phyloP scores from a whole-genome alignment of 768 basidiomycete species.

The Lyophyllum atratum region DNA sequence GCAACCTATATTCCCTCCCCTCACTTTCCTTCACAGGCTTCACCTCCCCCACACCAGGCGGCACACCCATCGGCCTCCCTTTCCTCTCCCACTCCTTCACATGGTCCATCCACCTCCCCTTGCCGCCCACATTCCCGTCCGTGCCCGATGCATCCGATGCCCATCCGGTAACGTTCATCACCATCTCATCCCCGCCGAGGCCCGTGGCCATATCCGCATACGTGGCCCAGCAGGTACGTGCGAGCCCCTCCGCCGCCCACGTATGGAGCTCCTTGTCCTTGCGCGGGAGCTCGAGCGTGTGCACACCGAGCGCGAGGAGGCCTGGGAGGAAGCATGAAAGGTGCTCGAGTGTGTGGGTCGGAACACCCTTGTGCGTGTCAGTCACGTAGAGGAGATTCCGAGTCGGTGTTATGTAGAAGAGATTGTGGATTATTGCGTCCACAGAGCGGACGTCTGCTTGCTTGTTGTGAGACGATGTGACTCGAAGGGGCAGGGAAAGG shows the following conservation, averaged over 20 bases:
- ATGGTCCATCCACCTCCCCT: constrained; percentile 40
- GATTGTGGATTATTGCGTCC: constrained; percentile 50
- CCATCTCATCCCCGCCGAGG: constrained; percentile 59
- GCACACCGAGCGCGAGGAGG: constrained; percentile 58
- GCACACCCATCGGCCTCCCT: constrained; percentile 32
- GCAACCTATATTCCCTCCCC: constrained; percentile 40
- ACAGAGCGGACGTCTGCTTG: constrained; percentile 46
- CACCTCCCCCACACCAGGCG: constrained; percentile 34
- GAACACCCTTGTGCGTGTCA: constrained; percentile 35
- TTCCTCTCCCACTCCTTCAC: constrained; percentile 44
- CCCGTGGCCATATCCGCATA: constrained; percentile 69
- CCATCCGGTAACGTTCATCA: constrained; percentile 30
- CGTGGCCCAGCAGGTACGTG: constrained; percentile 60
- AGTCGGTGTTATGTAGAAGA: constrained; percentile 53
- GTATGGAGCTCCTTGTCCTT: constrained; percentile 45
- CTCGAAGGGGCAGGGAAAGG: constrained; percentile 30
- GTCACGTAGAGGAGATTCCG: constrained; percentile 62
- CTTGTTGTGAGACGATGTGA: constrained; percentile 26
- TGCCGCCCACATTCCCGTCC: constrained; percentile 1
- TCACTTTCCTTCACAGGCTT: constrained; percentile 15
- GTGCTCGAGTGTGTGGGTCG: constrained; percentile 56
- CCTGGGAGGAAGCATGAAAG: constrained; percentile 68
- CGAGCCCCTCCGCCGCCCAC: constrained; percentile 66
- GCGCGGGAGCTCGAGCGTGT: constrained; percentile 38
- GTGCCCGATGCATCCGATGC: constrained; percentile 8